Evolutionary conservation across 306 rosid species (phyloP), one percentile per base, ranked within the genome.

Genomic region (Citrullus colocynthis): DNA sequence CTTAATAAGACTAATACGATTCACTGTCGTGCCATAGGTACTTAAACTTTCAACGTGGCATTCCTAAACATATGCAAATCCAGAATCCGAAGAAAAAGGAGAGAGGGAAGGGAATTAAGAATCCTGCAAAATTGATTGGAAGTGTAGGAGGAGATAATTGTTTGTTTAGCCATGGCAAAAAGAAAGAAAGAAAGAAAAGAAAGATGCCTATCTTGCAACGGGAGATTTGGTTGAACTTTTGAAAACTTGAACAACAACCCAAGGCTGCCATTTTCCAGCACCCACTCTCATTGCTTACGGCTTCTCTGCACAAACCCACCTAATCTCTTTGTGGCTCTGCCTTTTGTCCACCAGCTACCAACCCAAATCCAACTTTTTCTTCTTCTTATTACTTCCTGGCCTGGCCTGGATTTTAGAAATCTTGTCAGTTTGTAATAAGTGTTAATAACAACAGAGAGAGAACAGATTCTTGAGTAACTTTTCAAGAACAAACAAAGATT

Each of bases 161-260:
- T 12, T 42, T 39, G 55, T 15, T 67, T 42, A 20, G 67, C 9
- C 13, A 41, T 17, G 36, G 72, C 24, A 39, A 17, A 42, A n/a
- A 67, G 54, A 24, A 24, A 24, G 9, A 21, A 39, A 13, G 16
- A 12, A 65, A 4, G 39, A 2, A 20, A 9, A 72, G 42, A 72
- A 9, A 72, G 42, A 72, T 72, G 76, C 76, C 76, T 48, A 72
- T 72, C 76, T 72, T 72, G 76, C 76, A 72, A 72, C 49, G 42
- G 15, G 8, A 49, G 76, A 48, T 72, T 72, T 34, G 42, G 16
- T 72, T 20, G n/a, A 13, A 24, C 76, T 72, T 69, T 24, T 0
- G 37, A 72, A 72, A 24, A 21, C 76, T 72, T 49, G 58, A 48
- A 12, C 59, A 14, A 42, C 59, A 72, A 72, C 59, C 59, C 58